Evolutionary conservation across 768 basidiomycete genomes (phyloP).

Genomic region (Kwoniella pini): DNA sequence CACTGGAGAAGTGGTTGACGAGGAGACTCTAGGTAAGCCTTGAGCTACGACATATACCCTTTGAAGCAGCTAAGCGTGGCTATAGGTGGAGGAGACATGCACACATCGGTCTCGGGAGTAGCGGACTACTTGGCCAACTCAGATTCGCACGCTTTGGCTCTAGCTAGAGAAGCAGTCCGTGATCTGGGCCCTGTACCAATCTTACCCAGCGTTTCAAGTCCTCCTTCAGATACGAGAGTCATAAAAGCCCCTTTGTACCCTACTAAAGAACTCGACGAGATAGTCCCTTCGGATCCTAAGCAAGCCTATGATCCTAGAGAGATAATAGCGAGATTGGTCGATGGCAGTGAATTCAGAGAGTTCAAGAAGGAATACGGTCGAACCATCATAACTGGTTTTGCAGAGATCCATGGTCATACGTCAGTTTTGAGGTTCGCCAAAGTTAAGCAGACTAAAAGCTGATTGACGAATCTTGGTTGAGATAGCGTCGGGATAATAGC

Average conservation of each 20-base stretch:
- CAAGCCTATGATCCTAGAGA: constrained; percentile 93
- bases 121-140: constrained; percentile 44
- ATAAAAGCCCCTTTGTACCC: constrained; percentile 66
- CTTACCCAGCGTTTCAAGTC: background rate
- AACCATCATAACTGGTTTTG: constrained; percentile 72
- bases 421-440: too few species aligned
- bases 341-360: constrained; percentile 87
- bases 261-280: constrained; percentile 79
- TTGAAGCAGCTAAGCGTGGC: background rate
- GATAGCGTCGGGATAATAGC: constrained; percentile 77
- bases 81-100: constrained; percentile 50
- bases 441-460: too few species aligned
- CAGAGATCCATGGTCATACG: constrained; percentile 50
- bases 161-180: constrained; percentile 44
- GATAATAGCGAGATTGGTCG: constrained; percentile 85
- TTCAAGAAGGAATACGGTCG: constrained; percentile 95
- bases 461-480: background rate
- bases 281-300: constrained; percentile 84
- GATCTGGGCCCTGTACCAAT: constrained; percentile 33
- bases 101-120: constrained; percentile 47
- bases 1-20: constrained; percentile 88
- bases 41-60: too few species aligned
- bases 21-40: constrained; percentile 74
- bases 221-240: background rate
- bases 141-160: constrained; percentile 39